Evolutionary conservation across 176 grass and related monocot species (phyloP), one percentile per base, ranked within the genome.

Genomic region (Cocos nucifera): DNA sequence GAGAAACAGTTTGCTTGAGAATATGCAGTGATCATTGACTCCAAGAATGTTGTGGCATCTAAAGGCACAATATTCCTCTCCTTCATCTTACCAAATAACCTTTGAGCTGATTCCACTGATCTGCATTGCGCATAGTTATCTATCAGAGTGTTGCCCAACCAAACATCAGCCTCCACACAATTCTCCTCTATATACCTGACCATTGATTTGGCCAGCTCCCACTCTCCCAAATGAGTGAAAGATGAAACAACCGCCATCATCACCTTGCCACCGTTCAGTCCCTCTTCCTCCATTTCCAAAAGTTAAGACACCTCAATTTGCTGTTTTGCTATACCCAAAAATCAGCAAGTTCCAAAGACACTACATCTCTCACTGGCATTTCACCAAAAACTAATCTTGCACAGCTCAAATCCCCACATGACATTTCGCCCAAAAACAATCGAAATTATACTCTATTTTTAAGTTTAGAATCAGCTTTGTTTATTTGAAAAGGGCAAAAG

Each of bases 321-420:
- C 66, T 84, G 22, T 20, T 19, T 15, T 61, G 35, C 58, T 75
- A n/a, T 69, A 81, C 50, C 74, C 78, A 54, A 71, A 71, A 17
- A 89, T 69, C 66, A 89, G 65, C 0, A 70, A 61, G 61, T 79
- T 85, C 81, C 81, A 27, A 89, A 69, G 78, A 85, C 39, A 82
- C 67, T 0, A 73, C 62, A 79, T 89, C 82, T 75, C 67, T 75
- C 66, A 60, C 63, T 12, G 44, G 32, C 63, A 85, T 79, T 69
- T 73, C 81, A 57, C 81, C 55, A 59, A 82, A 82, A 35, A 82
- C 14, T 16, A 55, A 73, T 56, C 35, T 82, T 53, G 77, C 77
- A 24, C 18, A 53, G n/a, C 17, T 23, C 35, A 92, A 9, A 78
- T 27, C 26, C 4, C 4, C 26, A 4, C 26, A 27, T 27, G 26